A percentile compares a stretch with the other conserved stretches of the same genome.
phyloP scores from a whole-genome alignment of 768 basidiomycete genomes.

The Termitomyces sp. region DNA sequence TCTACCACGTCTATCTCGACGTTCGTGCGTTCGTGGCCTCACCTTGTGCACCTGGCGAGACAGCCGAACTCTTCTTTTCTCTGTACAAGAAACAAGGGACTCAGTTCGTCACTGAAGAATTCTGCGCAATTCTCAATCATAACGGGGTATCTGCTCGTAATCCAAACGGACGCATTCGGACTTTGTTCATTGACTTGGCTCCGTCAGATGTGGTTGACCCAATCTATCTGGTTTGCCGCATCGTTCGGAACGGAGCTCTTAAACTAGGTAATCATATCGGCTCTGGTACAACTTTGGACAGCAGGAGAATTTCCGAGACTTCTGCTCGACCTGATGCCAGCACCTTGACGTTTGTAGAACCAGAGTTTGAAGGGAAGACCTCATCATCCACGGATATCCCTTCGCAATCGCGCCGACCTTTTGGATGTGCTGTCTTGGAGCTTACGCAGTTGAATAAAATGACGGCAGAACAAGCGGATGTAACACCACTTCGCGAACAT shows the following conservation, averaged over 20 bases:
- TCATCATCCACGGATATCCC: constrained; percentile 31
- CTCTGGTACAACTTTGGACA: constrained; percentile 43
- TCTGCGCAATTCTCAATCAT: constrained; percentile 85
- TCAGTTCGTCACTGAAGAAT: constrained; percentile 93
- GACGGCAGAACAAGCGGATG: constrained; percentile 60
- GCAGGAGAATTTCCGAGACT: constrained; percentile 57
- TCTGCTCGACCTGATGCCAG: constrained; percentile 37
- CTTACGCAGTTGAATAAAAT: constrained; percentile 73
- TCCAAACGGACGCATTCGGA: constrained; percentile 72
- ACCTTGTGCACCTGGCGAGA: constrained; percentile 87
- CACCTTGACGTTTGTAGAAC: constrained; percentile 20
- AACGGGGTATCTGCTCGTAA: constrained; percentile 86
- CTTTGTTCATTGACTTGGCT: constrained; percentile 89
- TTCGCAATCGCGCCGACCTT: constrained; percentile 74
- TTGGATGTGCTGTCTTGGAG: constrained; percentile 94
- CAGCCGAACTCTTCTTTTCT: constrained; percentile 91
- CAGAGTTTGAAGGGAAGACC: constrained; percentile 16
- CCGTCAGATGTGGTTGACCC: constrained; percentile 82
- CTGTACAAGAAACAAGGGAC: constrained; percentile 82
- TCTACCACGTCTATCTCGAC: constrained; percentile 90
- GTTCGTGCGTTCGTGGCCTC: constrained; percentile 90
- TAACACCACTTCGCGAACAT: constrained; percentile 68
- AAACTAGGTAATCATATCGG: constrained; percentile 65
- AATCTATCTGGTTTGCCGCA: constrained; percentile 86
- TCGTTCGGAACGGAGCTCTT: constrained; percentile 84